Evolutionary conservation across 2,329 filamentous ascomycete species (phyloP).

Genomic region (Nigrograna mackinnonii): DNA sequence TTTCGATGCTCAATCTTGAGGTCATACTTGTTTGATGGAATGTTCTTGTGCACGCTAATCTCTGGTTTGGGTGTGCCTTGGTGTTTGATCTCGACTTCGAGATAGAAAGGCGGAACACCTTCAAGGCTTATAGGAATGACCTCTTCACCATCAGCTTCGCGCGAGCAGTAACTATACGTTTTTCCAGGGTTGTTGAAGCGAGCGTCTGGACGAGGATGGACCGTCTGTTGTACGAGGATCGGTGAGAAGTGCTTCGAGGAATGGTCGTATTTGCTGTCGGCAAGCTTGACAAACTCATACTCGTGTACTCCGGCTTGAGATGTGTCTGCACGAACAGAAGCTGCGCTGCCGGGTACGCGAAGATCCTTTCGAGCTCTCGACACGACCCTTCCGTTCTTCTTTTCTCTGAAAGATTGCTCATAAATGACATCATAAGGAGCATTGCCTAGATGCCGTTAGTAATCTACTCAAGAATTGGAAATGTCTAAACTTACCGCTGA

Average conservation of each 20-base stretch:
- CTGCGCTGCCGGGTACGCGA: constrained; percentile 74
- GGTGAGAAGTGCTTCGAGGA: constrained; percentile 67
- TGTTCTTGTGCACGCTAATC: constrained; percentile 78
- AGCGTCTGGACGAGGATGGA: constrained; percentile 82
- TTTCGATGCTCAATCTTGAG: constrained; percentile 84
- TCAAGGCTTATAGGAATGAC: constrained; percentile 84
- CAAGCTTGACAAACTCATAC: constrained; percentile 82
- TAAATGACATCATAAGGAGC: constrained; percentile 85
- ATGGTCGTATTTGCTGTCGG: constrained; percentile 83
- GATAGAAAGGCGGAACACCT: constrained; percentile 82
- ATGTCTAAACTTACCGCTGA: constrained; percentile 64
- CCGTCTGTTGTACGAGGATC: constrained; percentile 76
- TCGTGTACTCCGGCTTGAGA: constrained; percentile 79
- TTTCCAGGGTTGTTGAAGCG: constrained; percentile 84
- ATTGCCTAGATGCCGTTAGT: constrained; percentile 57
- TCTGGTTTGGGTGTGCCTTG: constrained; percentile 80
- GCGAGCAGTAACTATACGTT: constrained; percentile 92
- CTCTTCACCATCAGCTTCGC: constrained; percentile 80
- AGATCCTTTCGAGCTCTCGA: constrained; percentile 69
- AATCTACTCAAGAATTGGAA: not conserved
- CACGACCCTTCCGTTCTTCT: constrained; percentile 63
- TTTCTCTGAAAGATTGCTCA: constrained; percentile 72
- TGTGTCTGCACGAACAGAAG: constrained; percentile 85
- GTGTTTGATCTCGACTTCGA: constrained; percentile 94
- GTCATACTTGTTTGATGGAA: constrained; percentile 73